Base-by-base conservation (phyloP, 495 filamentous ascomycete species). In the Tricharina praecox region DNA sequence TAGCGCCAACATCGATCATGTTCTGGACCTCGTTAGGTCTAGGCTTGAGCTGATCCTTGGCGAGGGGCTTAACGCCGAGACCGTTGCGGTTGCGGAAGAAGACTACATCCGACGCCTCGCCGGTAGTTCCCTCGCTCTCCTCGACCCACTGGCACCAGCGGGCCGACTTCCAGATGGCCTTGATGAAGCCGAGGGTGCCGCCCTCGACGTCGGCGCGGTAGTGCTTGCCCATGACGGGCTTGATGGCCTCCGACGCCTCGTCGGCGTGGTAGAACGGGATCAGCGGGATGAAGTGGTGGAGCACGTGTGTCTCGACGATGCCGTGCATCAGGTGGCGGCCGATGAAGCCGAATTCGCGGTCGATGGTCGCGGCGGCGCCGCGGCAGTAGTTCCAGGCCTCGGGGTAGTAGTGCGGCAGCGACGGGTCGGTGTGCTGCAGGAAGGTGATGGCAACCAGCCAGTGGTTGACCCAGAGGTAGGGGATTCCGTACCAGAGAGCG, bases 401-500 rank as follows among this genome's bases (percentile, higher is more conserved):
- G 26, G 72, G 69, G 26, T 71, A 71, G 67, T 88, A 92, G 71
- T 92, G 83, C n/a, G 85, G 82, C 35, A 92, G 73, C 3, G 75
- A 69, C 3, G 81, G 81, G 62, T 93, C 82, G 49, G 84, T 92
- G 70, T 93, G 85, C 62, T 93, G 85, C 33, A 93, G 77, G 69
- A 77, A 93, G 48, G 85, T 93, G 64, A 85, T 83, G 54, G 79
- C 78, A 49, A 85, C 79, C 45, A 85, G 76, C 81, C 90, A 97
- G 76, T 96, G 88, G 74, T 97, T 93, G 20, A 96, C 90, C 88
- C 88, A 95, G 52, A 96, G 69, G 64, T 95, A 97, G 8, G 90
- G 90, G 48, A 92, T 58, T 59, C 82, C 76, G 65, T 96, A 97
- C 87, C 90, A 96, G 34, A 97, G 79, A 23, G 80, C 65, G 58